phyloP scores from a whole-genome alignment of 2,329 filamentous ascomycete species.

The Phaeosphaeria sp. region DNA sequence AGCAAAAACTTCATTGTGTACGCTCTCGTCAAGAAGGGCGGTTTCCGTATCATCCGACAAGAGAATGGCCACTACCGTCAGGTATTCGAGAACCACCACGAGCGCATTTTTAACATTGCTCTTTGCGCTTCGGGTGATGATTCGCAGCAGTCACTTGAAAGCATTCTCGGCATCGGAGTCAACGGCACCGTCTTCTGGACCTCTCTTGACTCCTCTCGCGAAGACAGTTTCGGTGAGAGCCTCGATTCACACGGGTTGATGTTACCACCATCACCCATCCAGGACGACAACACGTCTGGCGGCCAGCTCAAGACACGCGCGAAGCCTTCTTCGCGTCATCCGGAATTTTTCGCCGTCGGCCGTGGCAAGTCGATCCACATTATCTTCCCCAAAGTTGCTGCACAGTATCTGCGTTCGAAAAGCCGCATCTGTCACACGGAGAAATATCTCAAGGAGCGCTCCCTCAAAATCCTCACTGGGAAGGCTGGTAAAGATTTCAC shows the following conservation, averaged over 20 bases:
- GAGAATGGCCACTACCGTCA: conserved; percentile 91
- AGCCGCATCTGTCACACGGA: conserved; percentile 79
- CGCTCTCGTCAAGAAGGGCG: conserved; percentile 90
- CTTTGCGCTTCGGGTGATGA: conserved; percentile 72
- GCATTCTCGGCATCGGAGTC: conserved; percentile 89
- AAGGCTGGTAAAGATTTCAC: conserved; percentile 98
- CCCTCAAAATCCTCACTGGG: conserved; percentile 91
- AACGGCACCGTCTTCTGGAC: conserved; percentile 98
- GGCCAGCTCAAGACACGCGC: conserved; percentile 95
- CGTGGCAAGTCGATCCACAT: conserved; percentile 96
- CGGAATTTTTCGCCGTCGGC: conserved; percentile 93
- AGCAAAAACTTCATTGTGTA: conserved; percentile 93
- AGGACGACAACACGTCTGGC: conserved; percentile 89
- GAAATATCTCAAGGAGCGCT: conserved; percentile 83
- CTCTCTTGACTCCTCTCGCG: conserved; percentile 59
- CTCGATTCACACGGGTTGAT: conserved; percentile 87
- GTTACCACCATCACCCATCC: conserved; percentile 82
- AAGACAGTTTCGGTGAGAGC: conserved; percentile 72
- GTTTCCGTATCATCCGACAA: conserved; percentile 91
- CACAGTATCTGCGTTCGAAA: conserved; percentile 57
- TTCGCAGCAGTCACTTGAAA: conserved; percentile 59
- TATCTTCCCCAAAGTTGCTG: conserved; percentile 68
- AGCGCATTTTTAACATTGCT: conserved; percentile 93
- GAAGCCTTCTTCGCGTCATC: conserved; percentile 84
- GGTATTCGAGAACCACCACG: conserved; percentile 87